phyloP scores from a whole-genome alignment of 1,284 basidiomycete genomes.

The Ganoderma multipileum region DNA sequence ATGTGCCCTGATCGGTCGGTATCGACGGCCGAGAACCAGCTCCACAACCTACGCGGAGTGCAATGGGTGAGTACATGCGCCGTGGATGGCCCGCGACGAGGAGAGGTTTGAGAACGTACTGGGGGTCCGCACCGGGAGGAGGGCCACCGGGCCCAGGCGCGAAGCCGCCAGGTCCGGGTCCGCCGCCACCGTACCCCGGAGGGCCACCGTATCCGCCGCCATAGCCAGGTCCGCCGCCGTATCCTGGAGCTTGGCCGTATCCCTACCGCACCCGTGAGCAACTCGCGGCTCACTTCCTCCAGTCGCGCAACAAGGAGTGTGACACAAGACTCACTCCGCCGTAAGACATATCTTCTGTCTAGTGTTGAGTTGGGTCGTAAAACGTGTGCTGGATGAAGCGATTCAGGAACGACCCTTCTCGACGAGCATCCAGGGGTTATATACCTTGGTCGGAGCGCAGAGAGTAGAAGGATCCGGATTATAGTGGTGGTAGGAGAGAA shows the following conservation, averaged over 20 bases:
- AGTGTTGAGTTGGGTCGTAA: background rate
- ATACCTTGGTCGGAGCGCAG: background rate
- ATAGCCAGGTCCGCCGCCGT: slow-evolving; percentile 39
- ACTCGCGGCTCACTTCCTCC: background rate
- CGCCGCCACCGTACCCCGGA: slow-evolving; percentile 39
- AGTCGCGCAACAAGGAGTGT: background rate
- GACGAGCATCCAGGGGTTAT: background rate
- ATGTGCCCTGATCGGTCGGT: slow-evolving; percentile 73
- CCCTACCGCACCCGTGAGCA: slow-evolving; percentile 10
- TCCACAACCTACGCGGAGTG: slow-evolving; percentile 60
- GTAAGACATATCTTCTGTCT: slow-evolving; percentile 21
- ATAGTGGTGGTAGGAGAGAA: slow-evolving; percentile 12
- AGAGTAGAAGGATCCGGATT: background rate
- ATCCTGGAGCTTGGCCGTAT: slow-evolving; percentile 25
- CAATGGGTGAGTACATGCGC: background rate
- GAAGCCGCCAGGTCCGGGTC: slow-evolving; percentile 48
- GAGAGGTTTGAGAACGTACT: slow-evolving; percentile 50
- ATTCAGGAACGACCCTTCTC: background rate
- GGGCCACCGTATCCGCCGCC: slow-evolving; percentile 40
- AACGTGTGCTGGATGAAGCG: background rate
- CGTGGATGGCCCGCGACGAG: background rate
- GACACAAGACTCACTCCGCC: slow-evolving; percentile 20
- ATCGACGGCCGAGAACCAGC: slow-evolving; percentile 78
- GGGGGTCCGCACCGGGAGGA: slow-evolving; percentile 73
- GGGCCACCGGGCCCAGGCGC: slow-evolving; percentile 48